Percentiles rank a stretch among this genome's conserved stretches.
These are phyloP conservation scores for Auriscalpium vulgare DNA, from an alignment of 768 basidiomycete genomes.

Conservation along the genomic window DNA sequence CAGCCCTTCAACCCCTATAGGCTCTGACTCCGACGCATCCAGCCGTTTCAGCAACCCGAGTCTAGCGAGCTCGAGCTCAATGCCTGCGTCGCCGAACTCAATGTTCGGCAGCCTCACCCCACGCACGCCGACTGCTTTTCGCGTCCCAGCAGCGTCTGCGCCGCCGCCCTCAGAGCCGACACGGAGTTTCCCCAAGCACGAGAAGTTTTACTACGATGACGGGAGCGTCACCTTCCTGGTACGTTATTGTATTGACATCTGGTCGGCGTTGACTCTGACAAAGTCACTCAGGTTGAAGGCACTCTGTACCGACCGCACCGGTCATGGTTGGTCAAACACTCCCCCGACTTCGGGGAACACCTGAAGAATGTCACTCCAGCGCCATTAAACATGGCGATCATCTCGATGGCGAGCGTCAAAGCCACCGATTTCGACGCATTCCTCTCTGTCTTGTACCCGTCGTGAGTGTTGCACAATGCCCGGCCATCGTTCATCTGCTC, in stretches of 20 bases:
- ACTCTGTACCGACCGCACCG: constrained; percentile 5
- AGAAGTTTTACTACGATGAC: not conserved
- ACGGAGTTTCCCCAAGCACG: not conserved
- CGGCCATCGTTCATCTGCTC: not conserved
- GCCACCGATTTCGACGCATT: not conserved
- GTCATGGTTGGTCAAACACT: constrained; percentile 6
- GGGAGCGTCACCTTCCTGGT: not conserved
- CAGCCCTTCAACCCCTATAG: no score
- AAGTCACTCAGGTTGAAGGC: constrained; percentile 1
- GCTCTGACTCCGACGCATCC: no score
- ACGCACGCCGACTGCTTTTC: no score
- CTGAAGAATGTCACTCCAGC: not conserved
- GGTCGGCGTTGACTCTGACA: no score
- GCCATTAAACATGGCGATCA: not conserved
- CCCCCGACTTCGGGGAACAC: not conserved
- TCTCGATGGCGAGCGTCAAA: not conserved
- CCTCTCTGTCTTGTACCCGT: not conserved
- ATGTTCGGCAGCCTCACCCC: no score
- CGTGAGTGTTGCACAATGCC: not conserved
- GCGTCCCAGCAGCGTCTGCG: no score
- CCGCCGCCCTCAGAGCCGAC: not conserved
- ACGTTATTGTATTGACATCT: not conserved
- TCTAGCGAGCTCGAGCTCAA: no score
- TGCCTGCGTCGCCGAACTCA: no score
- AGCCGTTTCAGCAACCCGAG: no score